Evolutionary conservation across 768 basidiomycete genomes (phyloP).

Genomic region (Strobilomyces confusus): DNA sequence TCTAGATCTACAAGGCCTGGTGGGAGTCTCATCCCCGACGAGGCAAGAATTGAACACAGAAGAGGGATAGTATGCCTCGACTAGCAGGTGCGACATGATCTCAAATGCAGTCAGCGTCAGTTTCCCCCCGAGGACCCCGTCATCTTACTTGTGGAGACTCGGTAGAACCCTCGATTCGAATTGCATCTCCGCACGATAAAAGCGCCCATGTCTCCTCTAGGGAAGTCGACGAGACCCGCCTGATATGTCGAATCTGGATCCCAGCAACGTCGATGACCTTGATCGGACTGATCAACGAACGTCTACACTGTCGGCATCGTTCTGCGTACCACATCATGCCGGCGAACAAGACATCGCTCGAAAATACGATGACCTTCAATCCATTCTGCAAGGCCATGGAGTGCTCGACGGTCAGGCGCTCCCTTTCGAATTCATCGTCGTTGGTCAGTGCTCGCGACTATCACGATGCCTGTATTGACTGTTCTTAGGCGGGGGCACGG

Average conservation of each 20-base stretch:
- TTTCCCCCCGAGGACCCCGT: background rate
- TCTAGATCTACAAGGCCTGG: background rate
- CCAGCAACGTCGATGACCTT: background rate
- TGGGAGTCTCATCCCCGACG: background rate
- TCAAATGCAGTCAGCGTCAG: background rate
- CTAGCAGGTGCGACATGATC: background rate
- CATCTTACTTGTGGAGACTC: background rate
- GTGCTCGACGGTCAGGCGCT: background rate
- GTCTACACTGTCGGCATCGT: background rate
- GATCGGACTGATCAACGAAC: background rate
- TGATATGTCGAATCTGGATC: background rate
- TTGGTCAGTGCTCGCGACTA: slow-evolving; percentile 1
- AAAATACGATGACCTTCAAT: background rate
- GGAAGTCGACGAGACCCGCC: background rate
- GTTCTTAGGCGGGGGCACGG: slow-evolving; percentile 13
- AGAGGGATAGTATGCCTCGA: background rate
- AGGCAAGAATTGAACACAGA: background rate
- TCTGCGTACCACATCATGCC: background rate
- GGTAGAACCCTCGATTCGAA: background rate
- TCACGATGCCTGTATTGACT: background rate
- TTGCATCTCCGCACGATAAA: background rate
- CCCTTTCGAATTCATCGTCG: slow-evolving; percentile 12
- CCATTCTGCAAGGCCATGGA: background rate
- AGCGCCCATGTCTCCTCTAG: background rate
- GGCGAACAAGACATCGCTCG: background rate